These are phyloP conservation scores for Pseudogymnoascus sp. DNA, from an alignment of 2,329 filamentous ascomycete species.

Conservation along the genomic window DNA sequence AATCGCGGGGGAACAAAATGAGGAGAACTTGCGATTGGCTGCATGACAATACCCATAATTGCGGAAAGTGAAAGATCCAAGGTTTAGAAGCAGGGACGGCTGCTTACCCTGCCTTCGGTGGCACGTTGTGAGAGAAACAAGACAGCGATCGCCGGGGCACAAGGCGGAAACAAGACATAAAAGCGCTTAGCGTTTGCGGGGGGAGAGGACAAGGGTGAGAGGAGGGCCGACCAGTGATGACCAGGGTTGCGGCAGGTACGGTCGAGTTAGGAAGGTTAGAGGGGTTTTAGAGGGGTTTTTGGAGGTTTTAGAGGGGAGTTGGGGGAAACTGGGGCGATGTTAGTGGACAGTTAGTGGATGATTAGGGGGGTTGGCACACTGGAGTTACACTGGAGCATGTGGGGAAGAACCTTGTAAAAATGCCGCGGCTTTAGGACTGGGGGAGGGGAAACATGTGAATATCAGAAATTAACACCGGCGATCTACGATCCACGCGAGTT, in stretches of 20 bases:
- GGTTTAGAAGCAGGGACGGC: neutral
- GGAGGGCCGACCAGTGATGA: neutral
- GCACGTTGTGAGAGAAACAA: neutral
- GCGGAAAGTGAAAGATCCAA: neutral
- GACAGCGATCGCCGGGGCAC: neutral
- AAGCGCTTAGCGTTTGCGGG: constrained; percentile 4
- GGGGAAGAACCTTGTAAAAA: constrained; percentile 7
- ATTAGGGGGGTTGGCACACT: neutral
- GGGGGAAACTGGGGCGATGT: neutral
- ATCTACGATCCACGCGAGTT: neutral
- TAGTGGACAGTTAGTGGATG: neutral
- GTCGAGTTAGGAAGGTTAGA: constrained; percentile 3
- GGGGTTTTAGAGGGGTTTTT: neutral
- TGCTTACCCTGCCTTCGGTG: neutral
- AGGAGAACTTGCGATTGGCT: neutral
- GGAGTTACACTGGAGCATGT: neutral
- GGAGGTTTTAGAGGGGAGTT: neutral
- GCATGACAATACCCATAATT: constrained; percentile 1
- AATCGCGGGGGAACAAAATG: neutral
- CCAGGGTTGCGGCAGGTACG: neutral
- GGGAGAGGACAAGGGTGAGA: neutral
- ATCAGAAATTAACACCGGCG: neutral
- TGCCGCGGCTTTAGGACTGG: neutral
- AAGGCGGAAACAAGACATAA: constrained; percentile 3
- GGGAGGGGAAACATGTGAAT: constrained; percentile 1